Evolutionary conservation across 257 asterid species (phyloP), one percentile per base, ranked within the genome.

Genomic region (Lycium barbarum): DNA sequence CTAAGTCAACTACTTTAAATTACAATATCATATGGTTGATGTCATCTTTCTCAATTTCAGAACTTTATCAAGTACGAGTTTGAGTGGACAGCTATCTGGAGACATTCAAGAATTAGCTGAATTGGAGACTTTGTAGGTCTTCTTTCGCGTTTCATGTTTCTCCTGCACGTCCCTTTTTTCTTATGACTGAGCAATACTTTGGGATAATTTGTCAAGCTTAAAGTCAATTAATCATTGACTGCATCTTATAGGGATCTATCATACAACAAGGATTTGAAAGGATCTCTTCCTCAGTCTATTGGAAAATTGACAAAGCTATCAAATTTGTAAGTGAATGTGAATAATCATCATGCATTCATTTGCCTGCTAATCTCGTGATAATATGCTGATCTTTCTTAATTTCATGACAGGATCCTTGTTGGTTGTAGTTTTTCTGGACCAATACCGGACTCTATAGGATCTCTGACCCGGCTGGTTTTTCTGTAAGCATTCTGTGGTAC

Each of bases 371-470:
- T 57, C 4, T 33, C 9, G 9, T 62, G 49, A 53, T 62, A 9
- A 63, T 47, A 61, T 78, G 62, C 66, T 22, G 83, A 70, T 71
- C 76, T 13, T 84, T 61, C 11, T 78, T 59, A 66, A 35, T 84
- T 68, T 79, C 36, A 78, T 89, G 87, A 86, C 95, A 96, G 98
- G 86, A 87, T 90, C 72, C 92, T 95, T 8, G 90, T 91, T 63
- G 98, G 98, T 36, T 95, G 99, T 85, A 91, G 98, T 74, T 96
- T 96, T 88, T 85, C 89, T 33, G 97, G 98, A 85, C 85, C 58
- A 7, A 91, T 97, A 84, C 98, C 99, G 7, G 33, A 88, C 72
- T 83, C 95, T 14, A 92, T 97, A 54, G 99, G 99, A 85, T 89
- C 93, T 79, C 90, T 97, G 35, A 87, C 84, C 65, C 85, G 85